phyloP scores from a whole-genome alignment of 495 filamentous ascomycete species.

The Xylaria cubensis region DNA sequence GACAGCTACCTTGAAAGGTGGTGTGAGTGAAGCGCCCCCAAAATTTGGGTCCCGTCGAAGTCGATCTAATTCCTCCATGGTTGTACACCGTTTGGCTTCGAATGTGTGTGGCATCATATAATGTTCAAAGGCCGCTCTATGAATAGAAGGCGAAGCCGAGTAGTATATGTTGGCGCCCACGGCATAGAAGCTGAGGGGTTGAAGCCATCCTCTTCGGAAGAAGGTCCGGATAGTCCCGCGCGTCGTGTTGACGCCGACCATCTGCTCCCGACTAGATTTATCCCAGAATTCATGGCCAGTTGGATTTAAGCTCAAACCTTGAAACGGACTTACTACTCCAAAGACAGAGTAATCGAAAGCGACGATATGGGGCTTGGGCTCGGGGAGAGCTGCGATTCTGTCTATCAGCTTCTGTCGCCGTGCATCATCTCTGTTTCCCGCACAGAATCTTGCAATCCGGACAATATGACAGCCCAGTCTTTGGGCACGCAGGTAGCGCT shows the following conservation, averaged over 20 bases:
- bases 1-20: constrained; percentile 78
- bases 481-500: constrained; percentile 63
- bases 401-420: constrained; percentile 62
- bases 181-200: constrained; percentile 77
- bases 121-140: constrained; percentile 74
- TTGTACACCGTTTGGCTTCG: constrained; percentile 66
- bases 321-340: constrained; percentile 70
- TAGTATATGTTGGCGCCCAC: constrained; percentile 76
- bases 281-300: constrained; percentile 72
- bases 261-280: constrained; percentile 49
- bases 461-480: constrained; percentile 73
- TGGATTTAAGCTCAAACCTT: constrained; percentile 70
- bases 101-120: constrained; percentile 78
- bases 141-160: constrained; percentile 80
- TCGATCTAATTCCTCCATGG: constrained; percentile 67
- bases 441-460: constrained; percentile 68
- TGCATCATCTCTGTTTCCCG: constrained; percentile 64
- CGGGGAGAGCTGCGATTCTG: constrained; percentile 54
- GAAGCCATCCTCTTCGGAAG: constrained; percentile 62
- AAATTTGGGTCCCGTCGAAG: constrained; percentile 70
- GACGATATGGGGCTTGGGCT: constrained; percentile 66
- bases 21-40: constrained; percentile 74
- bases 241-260: constrained; percentile 49
- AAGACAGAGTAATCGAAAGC: constrained; percentile 75
- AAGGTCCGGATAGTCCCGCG: constrained; percentile 61